Percentiles rank a stretch among this genome's conserved stretches.
Conservation (phyloP, 805 yeast species). For the Candida railenensis region DNA sequence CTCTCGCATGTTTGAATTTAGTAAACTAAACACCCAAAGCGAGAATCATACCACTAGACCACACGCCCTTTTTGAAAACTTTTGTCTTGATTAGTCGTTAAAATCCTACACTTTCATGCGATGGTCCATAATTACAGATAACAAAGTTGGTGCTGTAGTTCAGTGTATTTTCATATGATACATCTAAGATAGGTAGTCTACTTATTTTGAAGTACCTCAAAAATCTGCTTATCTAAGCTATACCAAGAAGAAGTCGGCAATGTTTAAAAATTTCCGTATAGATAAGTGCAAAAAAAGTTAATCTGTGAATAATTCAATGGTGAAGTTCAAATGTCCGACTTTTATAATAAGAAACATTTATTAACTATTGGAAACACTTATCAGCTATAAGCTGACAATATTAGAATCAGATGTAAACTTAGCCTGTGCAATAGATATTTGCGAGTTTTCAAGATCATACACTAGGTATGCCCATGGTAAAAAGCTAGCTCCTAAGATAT, state of each 20-base stretch:
- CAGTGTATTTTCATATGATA: no score
- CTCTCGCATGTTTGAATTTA: constrained; percentile 42
- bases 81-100: background rate
- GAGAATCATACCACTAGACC: constrained; percentile 26
- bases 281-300: no score
- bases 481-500: constrained; percentile 59
- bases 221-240: no score
- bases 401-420: constrained; percentile 31
- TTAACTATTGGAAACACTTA: background rate
- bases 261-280: no score
- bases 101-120: background rate
- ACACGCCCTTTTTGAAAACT: constrained; percentile 17
- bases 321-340: background rate
- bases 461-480: constrained; percentile 64
- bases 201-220: no score
- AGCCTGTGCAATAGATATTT: constrained; percentile 51
- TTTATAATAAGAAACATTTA: background rate
- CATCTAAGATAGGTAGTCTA: no score
- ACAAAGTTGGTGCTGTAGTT: no score
- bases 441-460: constrained; percentile 57
- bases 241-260: no score
- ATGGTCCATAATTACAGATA: no score
- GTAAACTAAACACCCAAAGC: constrained; percentile 14
- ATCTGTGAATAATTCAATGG: background rate
- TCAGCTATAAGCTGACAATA: constrained; percentile 24